Base-by-base conservation (phyloP, 1,139 yeast species). In the Pichia sp. region DNA sequence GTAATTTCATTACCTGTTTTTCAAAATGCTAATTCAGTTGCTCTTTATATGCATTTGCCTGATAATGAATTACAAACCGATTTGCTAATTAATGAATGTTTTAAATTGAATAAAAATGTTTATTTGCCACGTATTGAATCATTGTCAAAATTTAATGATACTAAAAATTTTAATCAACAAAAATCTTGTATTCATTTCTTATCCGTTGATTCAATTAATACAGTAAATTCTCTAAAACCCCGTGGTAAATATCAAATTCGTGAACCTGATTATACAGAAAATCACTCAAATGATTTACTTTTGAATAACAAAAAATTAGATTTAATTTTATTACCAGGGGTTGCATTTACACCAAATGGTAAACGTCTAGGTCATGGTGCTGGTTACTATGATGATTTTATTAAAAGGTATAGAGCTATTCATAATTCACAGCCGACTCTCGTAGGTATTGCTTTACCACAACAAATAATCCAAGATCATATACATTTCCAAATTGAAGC, bases 301-400 rank as follows among this genome's bases (percentile, higher is more conserved):
- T 55, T 11, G 53, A 59, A 25, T 32, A 44, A 60, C 0, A 80
- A 65, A 0, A 61, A 75, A 0, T 63, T 92, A 29, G 97, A 90
- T 55, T 57, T 89, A 27, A 68, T 92, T 8, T 64, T 92, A 2
- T 69, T 92, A 0, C 98, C 97, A 0, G 97, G 95, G 0, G 82
- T 92, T 1, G 96, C 87, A 1, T 90, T 87, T 60, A 72, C 83
- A 3, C 54, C 49, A 8, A 57, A 49, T 9, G 77, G 81, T 41
- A 66, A 70, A 30, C 64, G 98, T 47, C 62, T 92, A 44, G 98
- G 97, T 0, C 96, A 89, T 61, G 98, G 98, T 1, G 94, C 82
- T 10, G 98, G 97, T 0, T 89, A 76, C 62, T 92, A 92, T 62
- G 97, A 92, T 61, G 87, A 82, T 53, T 90, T 78, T 59, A 70